Conservation (phyloP, 495 filamentous ascomycete species). For the Xylaria acuta region DNA sequence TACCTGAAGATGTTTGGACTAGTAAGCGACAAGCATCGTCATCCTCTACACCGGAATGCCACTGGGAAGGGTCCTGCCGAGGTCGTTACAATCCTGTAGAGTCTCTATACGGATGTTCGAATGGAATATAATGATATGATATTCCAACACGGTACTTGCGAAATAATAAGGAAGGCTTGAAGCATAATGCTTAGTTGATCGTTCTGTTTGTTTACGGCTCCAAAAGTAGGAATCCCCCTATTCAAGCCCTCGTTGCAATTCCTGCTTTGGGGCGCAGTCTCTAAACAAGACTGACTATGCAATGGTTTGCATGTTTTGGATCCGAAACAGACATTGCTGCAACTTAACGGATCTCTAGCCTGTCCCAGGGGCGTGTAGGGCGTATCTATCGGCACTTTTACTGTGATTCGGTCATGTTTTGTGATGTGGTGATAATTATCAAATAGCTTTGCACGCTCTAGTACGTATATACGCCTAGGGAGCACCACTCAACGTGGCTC, state of each 20-base stretch:
- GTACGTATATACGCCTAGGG: not conserved
- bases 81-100: not conserved
- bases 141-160: not conserved
- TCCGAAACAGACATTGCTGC: not conserved
- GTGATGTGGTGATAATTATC: not conserved
- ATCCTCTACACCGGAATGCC: not conserved
- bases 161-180: not conserved
- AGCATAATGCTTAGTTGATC: not conserved
- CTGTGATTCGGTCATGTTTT: not conserved
- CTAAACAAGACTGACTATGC: not conserved
- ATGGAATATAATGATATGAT: not conserved
- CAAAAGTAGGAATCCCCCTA: not conserved
- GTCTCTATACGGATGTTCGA: not conserved
- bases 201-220: not conserved
- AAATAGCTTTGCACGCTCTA: not conserved
- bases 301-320: not conserved
- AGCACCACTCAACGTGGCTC: not conserved
- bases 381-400: not conserved
- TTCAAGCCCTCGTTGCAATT: not conserved
- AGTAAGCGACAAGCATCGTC: slow-evolving; percentile 19
- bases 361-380: no score
- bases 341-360: not conserved
- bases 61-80: not conserved
- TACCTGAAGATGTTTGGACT: not conserved
- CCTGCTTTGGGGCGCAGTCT: not conserved